These are phyloP conservation scores for Magnusiomyces tetraspermus DNA, from an alignment of 1,139 yeast species.

Conservation along the genomic window DNA sequence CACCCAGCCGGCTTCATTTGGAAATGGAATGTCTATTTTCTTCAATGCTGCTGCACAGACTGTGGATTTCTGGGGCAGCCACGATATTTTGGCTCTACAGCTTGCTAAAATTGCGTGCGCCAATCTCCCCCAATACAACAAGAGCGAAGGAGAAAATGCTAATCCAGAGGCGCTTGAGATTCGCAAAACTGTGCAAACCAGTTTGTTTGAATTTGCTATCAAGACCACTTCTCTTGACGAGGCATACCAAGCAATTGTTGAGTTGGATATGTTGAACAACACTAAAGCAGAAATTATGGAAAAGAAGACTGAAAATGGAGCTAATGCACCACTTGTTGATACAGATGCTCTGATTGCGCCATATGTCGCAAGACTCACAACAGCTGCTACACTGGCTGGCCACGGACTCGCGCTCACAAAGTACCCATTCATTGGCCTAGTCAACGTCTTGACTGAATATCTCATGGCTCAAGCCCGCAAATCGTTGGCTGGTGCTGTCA, in stretches of 20 bases:
- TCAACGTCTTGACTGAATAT: conserved; percentile 20
- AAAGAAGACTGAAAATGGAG: conserved; percentile 4
- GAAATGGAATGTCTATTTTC: conserved; percentile 15
- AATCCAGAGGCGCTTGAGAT: background rate
- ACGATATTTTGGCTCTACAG: conserved; percentile 36
- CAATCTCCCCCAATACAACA: conserved; percentile 6
- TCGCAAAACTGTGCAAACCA: conserved; percentile 11
- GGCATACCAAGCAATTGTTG: conserved; percentile 29
- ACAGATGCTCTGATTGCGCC: conserved; percentile 5
- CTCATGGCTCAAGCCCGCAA: conserved; percentile 16
- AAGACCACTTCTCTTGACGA: conserved; percentile 21
- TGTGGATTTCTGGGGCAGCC: conserved; percentile 28
- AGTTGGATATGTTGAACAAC: conserved; percentile 15
- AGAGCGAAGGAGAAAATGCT: background rate
- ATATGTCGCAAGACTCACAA: conserved; percentile 18
- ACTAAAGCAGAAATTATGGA: conserved; percentile 7
- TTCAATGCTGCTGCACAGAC: conserved; percentile 9
- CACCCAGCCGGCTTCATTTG: conserved; percentile 14
- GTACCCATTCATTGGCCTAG: conserved; percentile 29
- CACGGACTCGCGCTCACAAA: conserved; percentile 21
- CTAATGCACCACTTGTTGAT: conserved; percentile 10
- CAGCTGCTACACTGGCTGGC: conserved; percentile 21
- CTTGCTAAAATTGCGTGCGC: conserved; percentile 15
- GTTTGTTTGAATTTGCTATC: conserved; percentile 23
- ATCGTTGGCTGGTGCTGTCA: background rate